phyloP scores from a whole-genome alignment of 139 green algal genomes.

The Yamagishiella unicocca region DNA sequence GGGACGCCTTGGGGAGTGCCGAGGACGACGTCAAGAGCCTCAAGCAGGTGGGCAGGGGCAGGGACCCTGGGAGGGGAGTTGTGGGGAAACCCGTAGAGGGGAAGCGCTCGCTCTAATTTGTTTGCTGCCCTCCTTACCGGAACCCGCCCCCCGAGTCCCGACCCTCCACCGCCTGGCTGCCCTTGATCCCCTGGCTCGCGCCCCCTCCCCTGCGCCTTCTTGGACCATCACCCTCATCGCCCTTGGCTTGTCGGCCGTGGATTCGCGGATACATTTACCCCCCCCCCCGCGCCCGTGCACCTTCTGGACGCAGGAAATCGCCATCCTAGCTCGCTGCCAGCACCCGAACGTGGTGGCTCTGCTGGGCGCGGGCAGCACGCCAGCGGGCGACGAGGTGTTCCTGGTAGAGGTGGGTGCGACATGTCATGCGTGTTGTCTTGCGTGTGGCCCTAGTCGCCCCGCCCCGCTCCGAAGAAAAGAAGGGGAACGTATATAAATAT shows the following conservation, averaged over 20 bases:
- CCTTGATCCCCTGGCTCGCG: background rate
- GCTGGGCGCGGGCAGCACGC: slow-evolving; percentile 14
- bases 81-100: no score
- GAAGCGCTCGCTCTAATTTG: no score
- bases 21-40: background rate
- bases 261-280: no score
- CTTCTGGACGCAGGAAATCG: background rate
- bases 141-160: no score
- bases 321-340: slow-evolving; percentile 41
- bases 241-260: no score
- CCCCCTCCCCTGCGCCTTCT: background rate
- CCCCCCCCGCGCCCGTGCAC: background rate
- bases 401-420: slow-evolving; percentile 23
- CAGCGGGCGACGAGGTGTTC: slow-evolving; percentile 17
- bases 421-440: no score
- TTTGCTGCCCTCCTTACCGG: no score
- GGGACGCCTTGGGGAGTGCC: slow-evolving; percentile 23
- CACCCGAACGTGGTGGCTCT: slow-evolving; percentile 33
- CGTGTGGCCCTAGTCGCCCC: background rate
- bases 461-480: no score
- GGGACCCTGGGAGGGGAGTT: no score
- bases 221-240: no score
- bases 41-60: background rate
- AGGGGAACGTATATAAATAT: no score
- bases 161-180: background rate